phyloP scores from a whole-genome alignment of 192 early-diverging fungal genomes.

The Chytriomyces confervae region DNA sequence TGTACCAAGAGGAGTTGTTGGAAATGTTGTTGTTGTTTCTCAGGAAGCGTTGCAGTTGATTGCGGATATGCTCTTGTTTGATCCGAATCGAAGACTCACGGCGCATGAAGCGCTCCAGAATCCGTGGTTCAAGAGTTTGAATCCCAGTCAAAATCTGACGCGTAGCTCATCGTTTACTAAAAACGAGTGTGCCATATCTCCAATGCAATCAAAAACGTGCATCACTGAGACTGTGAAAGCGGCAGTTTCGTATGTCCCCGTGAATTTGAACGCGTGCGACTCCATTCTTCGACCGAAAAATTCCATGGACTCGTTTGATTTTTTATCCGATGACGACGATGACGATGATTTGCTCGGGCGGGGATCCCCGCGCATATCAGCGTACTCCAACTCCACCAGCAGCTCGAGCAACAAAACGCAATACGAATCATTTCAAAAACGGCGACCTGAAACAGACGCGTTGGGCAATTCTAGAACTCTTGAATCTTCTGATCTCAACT shows the following conservation, averaged over 20 bases:
- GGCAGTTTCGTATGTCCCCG: background rate
- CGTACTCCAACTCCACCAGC: background rate
- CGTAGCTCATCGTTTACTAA: constrained; percentile 20
- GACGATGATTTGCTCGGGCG: background rate
- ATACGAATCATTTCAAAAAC: background rate
- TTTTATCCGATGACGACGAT: constrained; percentile 25
- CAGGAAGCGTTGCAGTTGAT: constrained; percentile 65
- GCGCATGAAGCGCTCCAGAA: constrained; percentile 73
- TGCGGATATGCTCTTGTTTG: constrained; percentile 75
- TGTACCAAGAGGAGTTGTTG: constrained; percentile 27
- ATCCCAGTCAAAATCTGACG: constrained; percentile 4
- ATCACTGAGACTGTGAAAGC: background rate
- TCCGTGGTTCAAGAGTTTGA: constrained; percentile 62
- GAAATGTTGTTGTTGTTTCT: constrained; percentile 49
- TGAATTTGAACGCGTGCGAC: background rate
- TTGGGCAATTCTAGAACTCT: background rate
- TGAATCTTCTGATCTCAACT: background rate
- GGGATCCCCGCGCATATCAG: background rate
- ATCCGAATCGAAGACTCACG: constrained; percentile 75
- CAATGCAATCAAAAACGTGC: background rate
- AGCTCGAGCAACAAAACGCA: background rate
- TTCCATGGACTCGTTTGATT: constrained; percentile 28
- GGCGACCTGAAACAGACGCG: background rate
- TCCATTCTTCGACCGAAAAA: background rate
- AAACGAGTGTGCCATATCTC: background rate